Percentiles rank a stretch among this genome's conserved stretches.
phyloP scores from a whole-genome alignment of 768 basidiomycete species.

The Mycena galopus region DNA sequence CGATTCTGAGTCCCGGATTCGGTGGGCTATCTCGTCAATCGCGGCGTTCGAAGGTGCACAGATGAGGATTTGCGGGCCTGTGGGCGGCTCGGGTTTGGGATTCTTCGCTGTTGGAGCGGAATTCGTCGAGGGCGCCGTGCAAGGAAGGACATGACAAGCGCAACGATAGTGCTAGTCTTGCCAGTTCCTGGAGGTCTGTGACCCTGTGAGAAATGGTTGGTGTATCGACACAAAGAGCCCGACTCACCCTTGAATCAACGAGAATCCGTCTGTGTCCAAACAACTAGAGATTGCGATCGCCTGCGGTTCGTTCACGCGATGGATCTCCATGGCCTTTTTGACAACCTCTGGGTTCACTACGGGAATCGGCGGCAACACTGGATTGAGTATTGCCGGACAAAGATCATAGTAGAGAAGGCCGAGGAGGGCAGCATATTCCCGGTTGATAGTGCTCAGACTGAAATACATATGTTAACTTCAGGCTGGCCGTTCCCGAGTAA shows the following conservation, averaged over 20 bases:
- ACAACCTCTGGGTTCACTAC: conserved; percentile 66
- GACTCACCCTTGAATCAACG: conserved; percentile 92
- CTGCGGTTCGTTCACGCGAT: conserved; percentile 93
- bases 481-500: not conserved
- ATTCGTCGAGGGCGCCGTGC: conserved; percentile 71
- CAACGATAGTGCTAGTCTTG: conserved; percentile 98
- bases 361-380: conserved; percentile 65
- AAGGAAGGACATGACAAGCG: conserved; percentile 88
- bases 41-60: conserved; percentile 99
- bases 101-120: conserved; percentile 43
- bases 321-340: conserved; percentile 73
- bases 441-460: conserved; percentile 91
- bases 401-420: conserved; percentile 88
- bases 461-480: conserved; percentile 16
- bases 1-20: conserved; percentile 80
- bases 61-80: conserved; percentile 79
- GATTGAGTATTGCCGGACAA: conserved; percentile 75
- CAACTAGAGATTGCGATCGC: conserved; percentile 89
- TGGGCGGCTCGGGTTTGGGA: conserved; percentile 57
- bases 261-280: conserved; percentile 80
- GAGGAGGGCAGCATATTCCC: conserved; percentile 91
- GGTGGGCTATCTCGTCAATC: conserved; percentile 94
- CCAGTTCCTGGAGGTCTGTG: conserved; percentile 96
- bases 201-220: conserved; percentile 4
- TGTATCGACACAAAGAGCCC: not conserved